phyloP scores from a whole-genome alignment of 2,329 filamentous ascomycete genomes.

The Rachicladosporium sp. region DNA sequence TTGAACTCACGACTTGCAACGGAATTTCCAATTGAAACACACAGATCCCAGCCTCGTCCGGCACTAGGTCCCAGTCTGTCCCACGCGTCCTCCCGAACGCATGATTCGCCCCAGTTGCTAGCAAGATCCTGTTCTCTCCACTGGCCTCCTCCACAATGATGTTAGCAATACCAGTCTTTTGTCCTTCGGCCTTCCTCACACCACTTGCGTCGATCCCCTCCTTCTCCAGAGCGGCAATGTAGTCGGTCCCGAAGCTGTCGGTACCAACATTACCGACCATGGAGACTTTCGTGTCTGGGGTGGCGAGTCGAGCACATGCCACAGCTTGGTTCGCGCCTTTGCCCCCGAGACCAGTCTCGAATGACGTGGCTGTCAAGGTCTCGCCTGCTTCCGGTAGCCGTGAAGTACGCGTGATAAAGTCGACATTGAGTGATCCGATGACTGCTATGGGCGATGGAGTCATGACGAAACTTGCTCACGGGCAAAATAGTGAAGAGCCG shows the following conservation, averaged over 20 bases:
- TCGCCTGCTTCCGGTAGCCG: slow-evolving; percentile 77
- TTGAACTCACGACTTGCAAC: slow-evolving; percentile 23
- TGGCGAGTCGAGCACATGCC: slow-evolving; percentile 18
- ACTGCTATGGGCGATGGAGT: slow-evolving; percentile 50
- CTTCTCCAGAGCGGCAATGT: slow-evolving; percentile 28
- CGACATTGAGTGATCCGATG: slow-evolving; percentile 87
- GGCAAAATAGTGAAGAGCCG: too few relatives aligned
- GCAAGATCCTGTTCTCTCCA: slow-evolving; percentile 38
- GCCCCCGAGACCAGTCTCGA: slow-evolving; percentile 71
- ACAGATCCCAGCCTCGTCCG: slow-evolving; percentile 28
- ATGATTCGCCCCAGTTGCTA: slow-evolving; percentile 36
- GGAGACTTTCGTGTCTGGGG: slow-evolving; percentile 27
- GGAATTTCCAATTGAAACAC: slow-evolving; percentile 38
- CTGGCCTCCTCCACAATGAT: slow-evolving; percentile 37
- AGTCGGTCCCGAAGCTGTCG: slow-evolving; percentile 30
- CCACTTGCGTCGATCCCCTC: slow-evolving; percentile 32
- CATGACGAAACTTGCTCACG: too few relatives aligned
- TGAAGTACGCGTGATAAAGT: slow-evolving; percentile 78
- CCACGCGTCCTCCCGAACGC: slow-evolving; percentile 21
- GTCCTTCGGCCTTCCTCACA: slow-evolving; percentile 28
- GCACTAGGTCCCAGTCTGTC: slow-evolving; percentile 25
- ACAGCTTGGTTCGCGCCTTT: slow-evolving; percentile 95
- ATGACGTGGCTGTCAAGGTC: slow-evolving; percentile 68
- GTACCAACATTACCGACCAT: slow-evolving; percentile 40
- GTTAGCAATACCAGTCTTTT: slow-evolving; percentile 37